phyloP scores from a whole-genome alignment of 768 basidiomycete genomes.

The Pleurotus sapidus region DNA sequence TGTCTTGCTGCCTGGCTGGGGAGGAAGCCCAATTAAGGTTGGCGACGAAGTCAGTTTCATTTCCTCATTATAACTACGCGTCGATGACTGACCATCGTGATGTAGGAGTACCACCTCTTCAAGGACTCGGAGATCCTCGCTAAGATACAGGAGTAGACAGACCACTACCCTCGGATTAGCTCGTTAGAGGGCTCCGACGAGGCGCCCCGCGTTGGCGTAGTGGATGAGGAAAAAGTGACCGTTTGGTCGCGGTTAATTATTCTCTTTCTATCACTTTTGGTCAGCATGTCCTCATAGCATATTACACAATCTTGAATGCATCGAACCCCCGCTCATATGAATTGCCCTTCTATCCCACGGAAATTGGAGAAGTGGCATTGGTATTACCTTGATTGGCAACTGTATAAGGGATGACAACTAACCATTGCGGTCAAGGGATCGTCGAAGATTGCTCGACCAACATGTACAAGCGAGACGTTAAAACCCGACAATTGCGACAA shows the following conservation, averaged over 20 bases:
- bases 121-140: slow-evolving; percentile 94
- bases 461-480: too few species aligned
- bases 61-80: background rate
- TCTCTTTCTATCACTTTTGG: background rate
- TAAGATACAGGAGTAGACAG: slow-evolving; percentile 83
- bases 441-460: too few species aligned
- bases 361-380: too few species aligned
- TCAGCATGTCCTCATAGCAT: background rate
- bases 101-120: slow-evolving; percentile 92
- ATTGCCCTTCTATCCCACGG: too few species aligned
- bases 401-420: too few species aligned
- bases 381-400: too few species aligned
- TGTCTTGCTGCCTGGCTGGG: slow-evolving; percentile 94
- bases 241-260: slow-evolving; percentile 7
- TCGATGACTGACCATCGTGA: slow-evolving; percentile 8
- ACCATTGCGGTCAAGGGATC: too few species aligned
- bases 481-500: too few species aligned
- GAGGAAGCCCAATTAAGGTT: slow-evolving; percentile 93
- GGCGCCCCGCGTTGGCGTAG: background rate
- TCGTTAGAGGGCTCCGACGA: background rate
- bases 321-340: background rate
- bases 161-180: background rate
- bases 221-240: background rate
- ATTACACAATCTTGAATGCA: slow-evolving; percentile 3
- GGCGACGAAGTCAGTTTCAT: slow-evolving; percentile 81